Evolutionary conservation across 257 asterid species (phyloP).

Genomic region (Catharanthus roseus): DNA sequence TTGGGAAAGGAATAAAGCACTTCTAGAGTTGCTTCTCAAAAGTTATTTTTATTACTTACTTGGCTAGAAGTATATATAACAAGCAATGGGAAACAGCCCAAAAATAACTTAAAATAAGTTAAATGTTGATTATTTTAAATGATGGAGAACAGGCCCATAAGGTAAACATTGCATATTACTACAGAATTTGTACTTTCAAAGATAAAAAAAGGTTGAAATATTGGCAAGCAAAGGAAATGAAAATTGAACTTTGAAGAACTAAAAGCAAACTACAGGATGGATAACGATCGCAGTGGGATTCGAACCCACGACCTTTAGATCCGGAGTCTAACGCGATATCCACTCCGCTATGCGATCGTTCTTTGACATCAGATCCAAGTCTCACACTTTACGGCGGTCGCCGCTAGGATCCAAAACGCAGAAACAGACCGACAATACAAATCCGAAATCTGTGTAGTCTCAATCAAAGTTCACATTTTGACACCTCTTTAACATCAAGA

Average conservation of each 20-base stretch:
- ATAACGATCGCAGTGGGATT: constrained; percentile 78
- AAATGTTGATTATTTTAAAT: too few species aligned
- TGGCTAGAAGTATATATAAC: too few species aligned
- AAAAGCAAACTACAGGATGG: too few species aligned
- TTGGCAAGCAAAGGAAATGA: neutral
- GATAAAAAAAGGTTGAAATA: neutral
- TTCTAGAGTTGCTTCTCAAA: too few species aligned
- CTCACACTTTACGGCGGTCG: too few species aligned
- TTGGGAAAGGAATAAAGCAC: too few species aligned
- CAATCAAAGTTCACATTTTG: neutral
- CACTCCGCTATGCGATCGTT: constrained; percentile 90
- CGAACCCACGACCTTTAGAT: constrained; percentile 99
- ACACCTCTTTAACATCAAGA: neutral
- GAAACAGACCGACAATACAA: neutral
- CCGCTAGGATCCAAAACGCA: neutral
- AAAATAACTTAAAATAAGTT: too few species aligned
- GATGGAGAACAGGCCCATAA: too few species aligned
- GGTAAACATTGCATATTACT: too few species aligned
- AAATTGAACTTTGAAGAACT: too few species aligned
- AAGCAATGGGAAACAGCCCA: too few species aligned
- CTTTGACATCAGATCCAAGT: neutral
- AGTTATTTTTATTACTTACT: too few species aligned
- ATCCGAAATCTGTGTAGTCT: neutral
- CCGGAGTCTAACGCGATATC: constrained; percentile 99
- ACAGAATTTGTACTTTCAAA: neutral